phyloP scores from a whole-genome alignment of 805 yeast genomes.

The Monosporozyma aquatica region DNA sequence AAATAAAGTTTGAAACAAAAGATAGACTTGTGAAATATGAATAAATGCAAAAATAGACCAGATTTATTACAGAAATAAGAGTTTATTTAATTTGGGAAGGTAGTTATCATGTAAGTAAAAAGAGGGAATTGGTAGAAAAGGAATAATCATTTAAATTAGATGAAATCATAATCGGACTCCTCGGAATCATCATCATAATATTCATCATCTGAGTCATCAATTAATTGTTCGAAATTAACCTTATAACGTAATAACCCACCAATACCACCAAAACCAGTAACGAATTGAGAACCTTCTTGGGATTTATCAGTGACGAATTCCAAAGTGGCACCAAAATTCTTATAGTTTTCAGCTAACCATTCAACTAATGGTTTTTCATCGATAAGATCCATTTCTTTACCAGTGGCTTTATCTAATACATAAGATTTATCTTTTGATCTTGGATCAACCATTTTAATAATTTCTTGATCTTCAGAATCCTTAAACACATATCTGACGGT shows the following conservation, averaged over 20 bases:
- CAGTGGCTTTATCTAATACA: constrained; percentile 74
- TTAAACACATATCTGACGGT: constrained; percentile 74
- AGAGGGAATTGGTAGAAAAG: not conserved
- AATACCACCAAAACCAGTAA: constrained; percentile 96
- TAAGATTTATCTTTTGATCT: constrained; percentile 65
- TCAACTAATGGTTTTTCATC: constrained; percentile 82
- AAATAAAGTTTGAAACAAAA: not conserved
- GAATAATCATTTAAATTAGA: constrained; percentile 13
- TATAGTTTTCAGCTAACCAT: constrained; percentile 97
- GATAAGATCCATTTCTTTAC: constrained; percentile 83
- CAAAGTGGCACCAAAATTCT: constrained; percentile 85
- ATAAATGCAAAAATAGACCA: constrained; percentile 2
- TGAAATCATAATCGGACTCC: constrained; percentile 32
- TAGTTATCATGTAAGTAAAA: not conserved
- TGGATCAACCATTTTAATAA: constrained; percentile 65
- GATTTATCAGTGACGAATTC: constrained; percentile 96
- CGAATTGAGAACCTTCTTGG: constrained; percentile 98
- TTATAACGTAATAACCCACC: constrained; percentile 95
- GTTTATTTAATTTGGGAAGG: not conserved
- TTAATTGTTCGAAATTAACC: constrained; percentile 92
- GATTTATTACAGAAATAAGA: not conserved
- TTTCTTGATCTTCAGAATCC: constrained; percentile 71
- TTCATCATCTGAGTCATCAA: constrained; percentile 82
- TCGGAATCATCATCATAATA: constrained; percentile 55
- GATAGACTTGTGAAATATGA: not conserved